Evolutionary conservation across 2,329 filamentous ascomycete species (phyloP), one percentile per base, ranked within the genome.

Genomic region (Penicillium sclerotiorum): DNA sequence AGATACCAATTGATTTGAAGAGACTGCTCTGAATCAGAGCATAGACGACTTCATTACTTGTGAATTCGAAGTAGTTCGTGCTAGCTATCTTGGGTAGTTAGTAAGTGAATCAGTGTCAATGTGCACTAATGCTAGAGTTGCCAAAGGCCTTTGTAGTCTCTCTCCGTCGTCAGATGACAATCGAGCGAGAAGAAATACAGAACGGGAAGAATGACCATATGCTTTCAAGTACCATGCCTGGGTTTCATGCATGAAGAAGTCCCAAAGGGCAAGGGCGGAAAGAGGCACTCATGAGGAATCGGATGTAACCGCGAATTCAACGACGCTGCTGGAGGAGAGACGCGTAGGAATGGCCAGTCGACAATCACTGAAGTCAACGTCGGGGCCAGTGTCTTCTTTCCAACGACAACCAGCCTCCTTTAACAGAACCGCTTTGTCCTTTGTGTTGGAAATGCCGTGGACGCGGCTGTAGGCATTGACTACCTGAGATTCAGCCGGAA

Each of bases 301-400:
- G 17, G 17, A 20, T 2, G 65, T 69, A 61, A 64, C 77, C 23
- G 77, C 72, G 35, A 76, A 74, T 53, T 81, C 79, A 30, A 77
- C 75, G 46, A 80, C 76, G 18, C 74, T 67, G 45, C 84, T 76
- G 0, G 76, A 77, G 49, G 64, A 60, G 49, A 77, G 73, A 23
- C 80, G 73, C 53, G 77, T 74, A 17, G 76, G 73, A 25, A 77
- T 84, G 4, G 77, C 80, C 5, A 85, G 65, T 18, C 73, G 76
- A 33, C 76, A 75, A 4, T 81, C 81, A 33, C 75, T 77, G 37
- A 73, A 71, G 47, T 82, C 81, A 58, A 84, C 70, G 0, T 76
- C 79, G 3, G 77, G 72, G 2, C 82, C 82, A 54, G 81, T 69
- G 18, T 71, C 69, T 41, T 69, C 70, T 61, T 83, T 83, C 52